Base-by-base conservation (phyloP, 495 filamentous ascomycete genomes). In the Xylaria curta region DNA sequence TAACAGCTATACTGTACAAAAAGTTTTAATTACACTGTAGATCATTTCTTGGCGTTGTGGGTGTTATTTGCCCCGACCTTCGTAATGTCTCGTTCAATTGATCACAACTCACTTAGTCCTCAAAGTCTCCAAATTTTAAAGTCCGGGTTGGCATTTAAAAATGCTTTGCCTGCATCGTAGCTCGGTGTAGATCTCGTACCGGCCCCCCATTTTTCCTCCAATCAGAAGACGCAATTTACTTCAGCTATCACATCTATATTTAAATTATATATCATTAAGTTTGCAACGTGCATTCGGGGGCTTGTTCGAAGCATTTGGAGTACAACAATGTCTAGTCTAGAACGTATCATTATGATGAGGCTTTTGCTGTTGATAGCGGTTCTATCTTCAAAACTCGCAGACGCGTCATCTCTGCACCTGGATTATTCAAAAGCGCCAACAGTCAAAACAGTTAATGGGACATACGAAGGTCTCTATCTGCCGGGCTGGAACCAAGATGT, bases 401-500 rank as follows among this genome's bases (percentile, higher is more conserved):
- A 12, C 8, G 59, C 33, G 38, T 70, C 38, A 19, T 56, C 59
- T 24, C 2, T 19, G 4, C 17, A 10, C 42, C 15, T 53, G 8
- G 33, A 42, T 5, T 3, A 49, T 8, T 19, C 59, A 38, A 5
- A 21, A 17, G 4, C 31, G 1, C 69, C 60, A 54, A 70, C 56
- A 60, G 69, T 64, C 7, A 66, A 70, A 21, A 71, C 71, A 2
- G 36, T 73, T 28, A 87, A 87, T 73, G 86, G 84, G 47, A 87
- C 84, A 1, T 83, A 85, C 51, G 59, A 66, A 26, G 88, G 87
- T 6, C 72, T 75, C 3, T 76, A 82, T 54, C 73, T 82, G 31
- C 64, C 81, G 4, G 58, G 72, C 36, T 89, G 82, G 74, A 68
- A 84, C 36, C 86, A 88, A 74, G 85, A 88, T 59, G 74, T 81